Evolutionary conservation across 164 flowering plant genomes (phyloP), one percentile per base, ranked within the genome.

Genomic region (Protea cynaroides): DNA sequence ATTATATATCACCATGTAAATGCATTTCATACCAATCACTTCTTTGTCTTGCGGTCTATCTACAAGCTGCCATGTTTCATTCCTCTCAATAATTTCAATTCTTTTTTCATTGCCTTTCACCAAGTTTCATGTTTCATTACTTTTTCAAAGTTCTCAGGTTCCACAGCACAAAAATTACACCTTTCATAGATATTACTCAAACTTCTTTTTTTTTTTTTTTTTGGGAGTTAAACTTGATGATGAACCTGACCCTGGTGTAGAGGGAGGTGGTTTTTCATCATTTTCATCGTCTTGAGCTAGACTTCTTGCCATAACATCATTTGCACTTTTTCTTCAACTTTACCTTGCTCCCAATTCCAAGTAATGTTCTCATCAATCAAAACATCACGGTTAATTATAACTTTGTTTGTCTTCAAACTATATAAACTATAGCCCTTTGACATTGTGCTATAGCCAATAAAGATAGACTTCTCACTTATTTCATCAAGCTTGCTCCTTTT

Each of bases 11-110:
- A 37, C 36, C 29, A 38, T 59, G 25, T 38, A 49, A 4, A 56
- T 25, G 66, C 66, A 73, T 44, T 69, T 69, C 1, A 73, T 38
- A 2, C 73, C 70, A 12, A 73, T 65, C 0, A n/a, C 58, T 10
- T 59, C 23, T 38, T 44, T 65, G 19, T 22, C 12, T 12, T 38
- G 17, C 1, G 76, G 69, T 0, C 23, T 3, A 3, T 62, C 56
- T 1, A 51, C 60, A 1, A 74, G 21, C 25, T 63, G 63, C 74
- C 66, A 71, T 5, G 74, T 71, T 0, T 55, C 10, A 22, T 70
- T 74, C 44, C 58, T 65, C 56, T 69, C 38, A 24, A 65, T 62
- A 15, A 29, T 52, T 9, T 9, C 9, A 8, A 66, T 63, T 67
- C 71, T 24, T 67, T 43, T 8, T 60, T 37, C 40, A 37, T 37